Conservation (phyloP, 2,329 filamentous ascomycete species). For the Penicillium corylophilum region DNA sequence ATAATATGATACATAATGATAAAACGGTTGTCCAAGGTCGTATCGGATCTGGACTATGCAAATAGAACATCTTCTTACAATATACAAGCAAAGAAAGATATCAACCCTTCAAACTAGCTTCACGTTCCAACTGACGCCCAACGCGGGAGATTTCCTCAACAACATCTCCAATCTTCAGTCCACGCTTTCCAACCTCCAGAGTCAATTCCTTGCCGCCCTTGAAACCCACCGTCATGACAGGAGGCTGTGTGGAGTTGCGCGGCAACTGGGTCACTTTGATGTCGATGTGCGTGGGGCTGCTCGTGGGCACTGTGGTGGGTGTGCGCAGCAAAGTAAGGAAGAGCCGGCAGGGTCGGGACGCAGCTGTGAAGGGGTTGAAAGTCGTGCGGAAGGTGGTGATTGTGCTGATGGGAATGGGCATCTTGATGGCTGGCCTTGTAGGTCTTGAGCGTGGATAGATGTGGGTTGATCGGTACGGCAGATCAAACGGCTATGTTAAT, state of each 20-base stretch:
- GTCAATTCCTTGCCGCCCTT: constrained; percentile 93
- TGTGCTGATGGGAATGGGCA: constrained; percentile 41
- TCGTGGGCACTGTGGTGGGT: constrained; percentile 72
- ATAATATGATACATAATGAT: constrained; percentile 15
- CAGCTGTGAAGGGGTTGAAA: constrained; percentile 87
- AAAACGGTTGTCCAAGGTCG: background rate
- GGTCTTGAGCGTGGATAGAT: background rate
- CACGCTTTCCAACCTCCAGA: constrained; percentile 74
- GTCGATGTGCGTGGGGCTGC: constrained; percentile 71
- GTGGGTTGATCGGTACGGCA: background rate
- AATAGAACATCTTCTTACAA: background rate
- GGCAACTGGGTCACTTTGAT: constrained; percentile 77
- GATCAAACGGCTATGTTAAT: background rate
- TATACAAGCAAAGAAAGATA: background rate
- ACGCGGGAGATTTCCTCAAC: constrained; percentile 88
- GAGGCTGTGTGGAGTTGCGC: constrained; percentile 65
- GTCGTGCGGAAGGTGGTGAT: constrained; percentile 74
- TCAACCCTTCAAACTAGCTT: constrained; percentile 68
- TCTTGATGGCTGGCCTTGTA: constrained; percentile 18
- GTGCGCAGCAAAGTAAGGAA: constrained; percentile 86
- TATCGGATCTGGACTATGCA: background rate
- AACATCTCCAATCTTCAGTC: constrained; percentile 79
- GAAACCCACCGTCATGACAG: constrained; percentile 76
- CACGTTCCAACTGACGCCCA: constrained; percentile 75
- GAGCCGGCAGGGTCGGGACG: constrained; percentile 77